Conservation (phyloP, 495 filamentous ascomycete species). For the Rhizodiscina lignyota region DNA sequence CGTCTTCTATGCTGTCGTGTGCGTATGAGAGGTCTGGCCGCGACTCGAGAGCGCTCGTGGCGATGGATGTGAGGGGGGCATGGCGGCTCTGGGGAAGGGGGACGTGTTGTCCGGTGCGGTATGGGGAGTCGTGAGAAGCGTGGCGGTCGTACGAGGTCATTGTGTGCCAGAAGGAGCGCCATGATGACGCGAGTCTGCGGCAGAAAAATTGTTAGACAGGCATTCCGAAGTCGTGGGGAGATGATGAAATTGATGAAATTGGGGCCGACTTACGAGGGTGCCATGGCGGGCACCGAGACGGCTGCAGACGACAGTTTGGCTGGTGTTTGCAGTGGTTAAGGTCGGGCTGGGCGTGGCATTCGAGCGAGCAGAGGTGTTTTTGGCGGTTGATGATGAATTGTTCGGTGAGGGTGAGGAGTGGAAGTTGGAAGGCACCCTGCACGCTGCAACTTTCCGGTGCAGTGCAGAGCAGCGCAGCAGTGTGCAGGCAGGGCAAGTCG, state of each 20-base stretch:
- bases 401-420: too few species aligned
- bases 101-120: conserved; percentile 20
- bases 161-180: conserved; percentile 85
- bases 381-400: too few species aligned
- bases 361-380: too few species aligned
- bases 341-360: too few species aligned
- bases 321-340: too few species aligned
- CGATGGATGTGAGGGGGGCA: conserved; percentile 23
- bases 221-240: not conserved
- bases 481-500: too few species aligned
- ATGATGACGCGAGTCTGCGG: conserved; percentile 40
- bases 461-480: too few species aligned
- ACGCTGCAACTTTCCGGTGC: too few species aligned
- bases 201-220: conserved; percentile 2
- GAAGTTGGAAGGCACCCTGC: too few species aligned
- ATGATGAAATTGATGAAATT: not conserved
- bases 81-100: conserved; percentile 24
- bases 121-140: conserved; percentile 26
- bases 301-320: conserved; percentile 2
- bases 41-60: conserved; percentile 49
- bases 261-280: conserved; percentile 7
- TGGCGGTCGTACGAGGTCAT: conserved; percentile 52
- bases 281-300: conserved; percentile 9
- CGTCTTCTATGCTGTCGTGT: conserved; percentile 32
- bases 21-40: conserved; percentile 43